Percentiles rank a stretch among this genome's conserved stretches.
Conservation (phyloP, 2,329 filamentous ascomycete genomes). For the Arthrobotrys iridis region DNA sequence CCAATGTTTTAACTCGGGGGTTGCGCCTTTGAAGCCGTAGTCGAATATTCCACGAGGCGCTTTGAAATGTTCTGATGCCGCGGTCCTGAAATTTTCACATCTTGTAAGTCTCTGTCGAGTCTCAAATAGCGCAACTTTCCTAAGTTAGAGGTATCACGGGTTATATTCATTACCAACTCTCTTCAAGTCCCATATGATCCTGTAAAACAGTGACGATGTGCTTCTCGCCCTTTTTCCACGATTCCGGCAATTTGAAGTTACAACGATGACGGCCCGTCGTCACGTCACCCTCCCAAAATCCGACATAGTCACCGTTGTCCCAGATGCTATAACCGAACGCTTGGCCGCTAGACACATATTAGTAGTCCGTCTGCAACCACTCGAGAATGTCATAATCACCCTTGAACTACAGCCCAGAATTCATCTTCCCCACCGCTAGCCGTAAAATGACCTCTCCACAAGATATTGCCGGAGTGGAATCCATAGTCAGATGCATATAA, state of each 20-base stretch:
- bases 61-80: slow-evolving; percentile 69
- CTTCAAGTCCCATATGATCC: slow-evolving; percentile 77
- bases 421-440: slow-evolving; percentile 71
- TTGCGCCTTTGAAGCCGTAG: slow-evolving; percentile 67
- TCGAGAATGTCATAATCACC: background rate
- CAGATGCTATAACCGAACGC: slow-evolving; percentile 75
- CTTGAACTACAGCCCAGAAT: slow-evolving; percentile 71
- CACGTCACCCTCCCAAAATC: slow-evolving; percentile 72
- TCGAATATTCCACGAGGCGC: slow-evolving; percentile 70
- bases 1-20: slow-evolving; percentile 68
- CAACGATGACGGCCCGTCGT: slow-evolving; percentile 65
- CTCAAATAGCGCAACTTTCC: background rate
- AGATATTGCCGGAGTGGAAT: slow-evolving; percentile 73
- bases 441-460: slow-evolving; percentile 76
- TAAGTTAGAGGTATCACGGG: background rate
- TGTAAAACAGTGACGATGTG: slow-evolving; percentile 76
- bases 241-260: slow-evolving; percentile 68
- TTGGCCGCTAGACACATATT: slow-evolving; percentile 62
- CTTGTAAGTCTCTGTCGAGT: background rate
- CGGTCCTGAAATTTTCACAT: slow-evolving; percentile 58
- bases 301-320: slow-evolving; percentile 72
- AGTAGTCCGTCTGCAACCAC: background rate
- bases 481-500: slow-evolving; percentile 79
- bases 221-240: slow-evolving; percentile 65
- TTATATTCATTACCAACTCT: slow-evolving; percentile 68